Conservation (phyloP, 2,329 filamentous ascomycete species). For the Aspergillus clavatus region DNA sequence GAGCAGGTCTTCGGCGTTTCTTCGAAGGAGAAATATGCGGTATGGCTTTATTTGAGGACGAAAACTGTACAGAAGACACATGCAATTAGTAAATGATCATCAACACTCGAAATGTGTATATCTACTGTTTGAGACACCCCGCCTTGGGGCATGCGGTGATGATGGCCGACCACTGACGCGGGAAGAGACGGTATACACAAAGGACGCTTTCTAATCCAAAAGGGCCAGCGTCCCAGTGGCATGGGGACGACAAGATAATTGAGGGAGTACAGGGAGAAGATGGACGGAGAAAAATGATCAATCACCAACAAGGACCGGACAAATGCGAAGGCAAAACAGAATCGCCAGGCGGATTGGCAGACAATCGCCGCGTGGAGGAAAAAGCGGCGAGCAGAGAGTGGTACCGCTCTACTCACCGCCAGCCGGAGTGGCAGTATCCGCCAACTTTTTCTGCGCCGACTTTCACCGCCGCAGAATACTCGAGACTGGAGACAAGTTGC, state of each 20-base stretch:
- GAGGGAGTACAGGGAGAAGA: background rate
- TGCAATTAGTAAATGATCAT: background rate
- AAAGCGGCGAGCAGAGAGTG: background rate
- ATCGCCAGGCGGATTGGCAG: background rate
- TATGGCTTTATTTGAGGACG: background rate
- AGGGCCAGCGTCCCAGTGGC: slow-evolving; percentile 2
- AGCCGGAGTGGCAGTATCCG: slow-evolving; percentile 23
- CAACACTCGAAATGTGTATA: background rate
- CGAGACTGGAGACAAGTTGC: background rate
- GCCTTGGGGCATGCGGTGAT: slow-evolving; percentile 12
- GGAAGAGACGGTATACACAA: slow-evolving; percentile 1
- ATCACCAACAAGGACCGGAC: background rate
- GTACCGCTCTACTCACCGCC: slow-evolving; percentile 18
- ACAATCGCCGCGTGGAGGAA: background rate
- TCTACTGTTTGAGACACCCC: slow-evolving; percentile 15
- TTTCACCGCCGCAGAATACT: background rate
- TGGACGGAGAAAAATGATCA: background rate
- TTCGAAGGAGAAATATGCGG: background rate
- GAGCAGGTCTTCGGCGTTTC: background rate
- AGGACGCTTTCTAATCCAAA: background rate
- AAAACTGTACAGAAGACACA: background rate
- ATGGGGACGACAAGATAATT: background rate
- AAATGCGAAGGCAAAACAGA: slow-evolving; percentile 4
- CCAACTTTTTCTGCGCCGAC: slow-evolving; percentile 15
- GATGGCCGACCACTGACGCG: background rate